Base-by-base conservation (phyloP, 176 grass and related monocot genomes). In the Carex myosuroides region DNA sequence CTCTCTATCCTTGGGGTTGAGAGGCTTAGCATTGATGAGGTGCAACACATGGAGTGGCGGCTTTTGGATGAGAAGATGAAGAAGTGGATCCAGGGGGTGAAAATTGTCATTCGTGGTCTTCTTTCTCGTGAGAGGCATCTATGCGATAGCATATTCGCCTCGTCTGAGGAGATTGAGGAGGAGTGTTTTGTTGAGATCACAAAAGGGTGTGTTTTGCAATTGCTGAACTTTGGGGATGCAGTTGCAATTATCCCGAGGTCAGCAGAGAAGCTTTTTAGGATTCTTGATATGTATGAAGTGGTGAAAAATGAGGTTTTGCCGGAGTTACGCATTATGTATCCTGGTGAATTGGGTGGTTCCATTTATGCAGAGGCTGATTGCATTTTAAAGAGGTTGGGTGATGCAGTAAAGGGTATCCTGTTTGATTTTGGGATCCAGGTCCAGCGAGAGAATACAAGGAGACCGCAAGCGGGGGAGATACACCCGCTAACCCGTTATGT, bases 401-500 rank as follows among this genome's bases (percentile, higher is more conserved):
- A 98, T 57, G 92, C 96, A 18, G 91, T 93, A 2, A 94, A 85
- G 85, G 89, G 92, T 13, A 95, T 85, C 58, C 88, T 98, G 59
- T 72, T 90, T 30, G 96, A 98, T 79, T 98, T 98, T 76, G 96
- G 88, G 74, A 92, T 91, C 59, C 92, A 92, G 65, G 91, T 98
- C 10, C 89, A 95, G 80, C 80, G 85, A 87, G 96, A 98, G 84
- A 84, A 91, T 12, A 95, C 96, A 16, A 57, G 93, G 8, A 92
- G 85, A 18, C 88, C 91, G 84, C 87, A 89, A 87, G 92, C 85
- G 8, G 93, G 91, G 77, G 93, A 95, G 86, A 95, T 95, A 85
- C 96, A 98, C 85, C 96, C 96, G 37, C 82, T 98, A 82, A 95
- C 96, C 3, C 93, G 91, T 37, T 98, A 98, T 84, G 96, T 98